Percentiles rank a stretch among this genome's conserved stretches.
These are phyloP conservation scores for Plasmodium sp. DNA, from an alignment of 169 alveolate species.

Conservation along the genomic window DNA sequence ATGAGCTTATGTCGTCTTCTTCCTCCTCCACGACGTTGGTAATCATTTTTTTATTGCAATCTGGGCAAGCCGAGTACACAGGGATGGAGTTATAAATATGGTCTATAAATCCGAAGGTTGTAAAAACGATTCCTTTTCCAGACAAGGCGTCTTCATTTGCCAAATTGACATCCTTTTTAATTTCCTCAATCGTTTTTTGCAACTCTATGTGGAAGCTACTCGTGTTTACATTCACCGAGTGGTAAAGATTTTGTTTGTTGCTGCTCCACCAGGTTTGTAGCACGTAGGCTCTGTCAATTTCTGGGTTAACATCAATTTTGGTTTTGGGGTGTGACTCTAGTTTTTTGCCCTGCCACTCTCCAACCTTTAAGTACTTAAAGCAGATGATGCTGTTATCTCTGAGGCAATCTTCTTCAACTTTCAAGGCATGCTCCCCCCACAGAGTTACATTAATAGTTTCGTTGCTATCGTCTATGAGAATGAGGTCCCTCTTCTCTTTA, in stretches of 20 bases:
- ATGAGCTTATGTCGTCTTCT: background rate
- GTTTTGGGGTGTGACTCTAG: conserved; percentile 80
- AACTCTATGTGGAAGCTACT: background rate
- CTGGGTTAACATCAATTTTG: conserved; percentile 79
- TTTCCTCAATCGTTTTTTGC: conserved; percentile 73
- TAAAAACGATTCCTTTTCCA: conserved; percentile 76
- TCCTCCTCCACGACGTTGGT: conserved; percentile 50
- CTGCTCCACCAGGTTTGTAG: conserved; percentile 82
- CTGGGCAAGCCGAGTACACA: conserved; percentile 80
- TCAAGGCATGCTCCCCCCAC: conserved; percentile 78
- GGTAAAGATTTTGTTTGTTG: conserved; percentile 61
- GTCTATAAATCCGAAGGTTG: conserved; percentile 71
- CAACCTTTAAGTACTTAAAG: conserved; percentile 78
- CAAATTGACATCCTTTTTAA: conserved; percentile 66
- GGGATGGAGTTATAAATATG: conserved; percentile 54
- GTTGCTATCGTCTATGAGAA: conserved; percentile 76
- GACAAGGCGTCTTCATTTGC: conserved; percentile 53
- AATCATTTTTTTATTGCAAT: conserved; percentile 81
- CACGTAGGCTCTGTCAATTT: conserved; percentile 75
- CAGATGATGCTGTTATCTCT: conserved; percentile 27
- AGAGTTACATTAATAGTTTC: conserved; percentile 80
- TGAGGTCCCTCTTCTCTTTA: conserved; percentile 79
- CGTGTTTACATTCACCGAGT: background rate
- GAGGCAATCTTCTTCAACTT: conserved; percentile 30
- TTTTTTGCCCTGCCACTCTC: conserved; percentile 84